Conservation (phyloP, 1,139 yeast species). For the Candida tunisiensis region DNA sequence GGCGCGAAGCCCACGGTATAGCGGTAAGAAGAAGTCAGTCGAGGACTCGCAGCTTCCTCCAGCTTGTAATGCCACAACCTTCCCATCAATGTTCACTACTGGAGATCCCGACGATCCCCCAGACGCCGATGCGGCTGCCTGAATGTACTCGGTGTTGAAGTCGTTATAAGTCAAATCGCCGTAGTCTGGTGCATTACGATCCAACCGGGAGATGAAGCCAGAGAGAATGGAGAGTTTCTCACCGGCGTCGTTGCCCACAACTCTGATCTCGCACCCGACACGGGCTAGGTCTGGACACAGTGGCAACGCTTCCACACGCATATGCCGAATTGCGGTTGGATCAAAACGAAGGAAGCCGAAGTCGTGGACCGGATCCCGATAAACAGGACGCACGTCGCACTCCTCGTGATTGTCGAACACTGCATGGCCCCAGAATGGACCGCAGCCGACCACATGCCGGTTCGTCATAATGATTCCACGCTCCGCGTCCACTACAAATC, state of each 20-base stretch:
- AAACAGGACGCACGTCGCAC: constrained; percentile 58
- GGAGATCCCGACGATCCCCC: constrained; percentile 97
- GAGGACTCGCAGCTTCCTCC: constrained; percentile 89
- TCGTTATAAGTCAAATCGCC: constrained; percentile 85
- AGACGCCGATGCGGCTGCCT: constrained; percentile 91
- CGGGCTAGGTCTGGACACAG: constrained; percentile 69
- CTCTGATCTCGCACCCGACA: constrained; percentile 85
- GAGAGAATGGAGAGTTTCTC: constrained; percentile 79
- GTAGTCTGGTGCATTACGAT: constrained; percentile 90
- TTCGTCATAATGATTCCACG: constrained; percentile 77
- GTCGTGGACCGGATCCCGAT: constrained; percentile 54
- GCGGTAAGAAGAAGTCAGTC: constrained; percentile 82
- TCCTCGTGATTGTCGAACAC: constrained; percentile 94
- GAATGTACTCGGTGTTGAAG: constrained; percentile 89
- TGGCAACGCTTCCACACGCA: constrained; percentile 48
- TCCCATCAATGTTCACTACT: constrained; percentile 74
- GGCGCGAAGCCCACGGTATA: constrained; percentile 71
- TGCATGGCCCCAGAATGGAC: constrained; percentile 82
- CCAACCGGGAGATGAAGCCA: constrained; percentile 80
- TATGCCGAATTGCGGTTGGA: constrained; percentile 54
- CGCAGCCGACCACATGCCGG: constrained; percentile 90
- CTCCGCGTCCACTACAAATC: constrained; percentile 79
- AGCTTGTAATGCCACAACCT: constrained; percentile 85
- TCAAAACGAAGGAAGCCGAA: constrained; percentile 75
- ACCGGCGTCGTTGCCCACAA: constrained; percentile 94